Evolutionary conservation across 106 monocot genomes (phyloP).

Genomic region (Acorus gramineus): DNA sequence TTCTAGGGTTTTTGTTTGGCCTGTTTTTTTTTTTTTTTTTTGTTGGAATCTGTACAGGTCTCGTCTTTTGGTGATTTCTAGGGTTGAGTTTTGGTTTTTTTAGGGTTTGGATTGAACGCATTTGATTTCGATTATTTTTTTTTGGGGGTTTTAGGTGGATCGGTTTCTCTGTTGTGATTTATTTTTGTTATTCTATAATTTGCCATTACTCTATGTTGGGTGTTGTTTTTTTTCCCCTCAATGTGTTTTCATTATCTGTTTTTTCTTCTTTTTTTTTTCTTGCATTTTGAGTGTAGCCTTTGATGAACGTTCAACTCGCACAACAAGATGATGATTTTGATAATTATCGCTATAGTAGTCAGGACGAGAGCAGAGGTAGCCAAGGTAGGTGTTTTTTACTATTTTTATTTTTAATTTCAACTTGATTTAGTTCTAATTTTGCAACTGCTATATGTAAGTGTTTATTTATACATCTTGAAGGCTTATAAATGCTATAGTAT

Average conservation of each 20-base stretch:
- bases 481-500: no score
- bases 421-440: not conserved
- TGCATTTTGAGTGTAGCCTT: slow-evolving; percentile 35
- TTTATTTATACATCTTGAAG: no score
- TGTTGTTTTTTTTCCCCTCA: slow-evolving; percentile 1
- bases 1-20: no score
- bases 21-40: no score
- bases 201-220: not conserved
- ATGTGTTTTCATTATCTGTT: not conserved
- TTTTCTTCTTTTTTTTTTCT: no score
- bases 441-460: not conserved
- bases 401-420: not conserved
- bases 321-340: slow-evolving; percentile 45
- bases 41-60: not conserved
- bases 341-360: slow-evolving; percentile 51
- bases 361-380: slow-evolving; percentile 63
- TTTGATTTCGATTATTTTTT: no score
- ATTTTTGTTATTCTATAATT: no score
- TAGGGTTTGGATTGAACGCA: no score
- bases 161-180: not conserved
- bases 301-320: slow-evolving; percentile 79
- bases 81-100: not conserved
- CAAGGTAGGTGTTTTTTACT: slow-evolving; percentile 39
- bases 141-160: no score
- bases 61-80: not conserved